Evolutionary conservation across 139 green algal species (phyloP).

Genomic region (Asterochloris sp.): DNA sequence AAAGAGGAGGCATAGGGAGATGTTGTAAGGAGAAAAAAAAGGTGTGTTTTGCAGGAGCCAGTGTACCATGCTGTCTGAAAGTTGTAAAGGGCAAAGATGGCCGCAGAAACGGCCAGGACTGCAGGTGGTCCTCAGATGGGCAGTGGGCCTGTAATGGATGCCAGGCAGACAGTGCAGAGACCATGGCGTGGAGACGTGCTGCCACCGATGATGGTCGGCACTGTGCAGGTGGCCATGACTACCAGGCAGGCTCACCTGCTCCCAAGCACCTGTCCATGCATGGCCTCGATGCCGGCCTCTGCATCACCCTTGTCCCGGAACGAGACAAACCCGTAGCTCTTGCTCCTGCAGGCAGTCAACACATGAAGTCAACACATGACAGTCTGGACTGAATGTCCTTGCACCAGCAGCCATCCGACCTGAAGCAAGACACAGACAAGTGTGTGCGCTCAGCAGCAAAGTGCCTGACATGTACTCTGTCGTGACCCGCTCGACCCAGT

Average conservation of each 20-base stretch:
- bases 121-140: slow-evolving; percentile 1
- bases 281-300: slow-evolving; percentile 48
- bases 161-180: neutral
- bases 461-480: neutral
- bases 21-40: neutral
- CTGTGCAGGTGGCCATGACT: neutral
- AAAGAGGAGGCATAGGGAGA: neutral
- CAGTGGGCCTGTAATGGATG: neutral
- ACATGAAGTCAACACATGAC: too few species aligned
- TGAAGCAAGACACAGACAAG: neutral
- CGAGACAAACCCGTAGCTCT: slow-evolving; percentile 79
- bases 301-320: slow-evolving; percentile 59
- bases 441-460: too few species aligned
- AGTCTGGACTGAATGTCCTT: neutral
- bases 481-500: neutral
- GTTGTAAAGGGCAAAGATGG: neutral
- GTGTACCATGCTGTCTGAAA: neutral
- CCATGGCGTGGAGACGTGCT: neutral
- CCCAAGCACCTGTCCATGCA: slow-evolving; percentile 49
- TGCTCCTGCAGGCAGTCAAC: slow-evolving; percentile 22
- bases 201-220: neutral
- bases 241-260: neutral
- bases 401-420: neutral
- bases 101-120: neutral
- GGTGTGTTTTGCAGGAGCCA: neutral